phyloP scores from a whole-genome alignment of 208 protist genomes.

The Wallacemonas rigidus region DNA sequence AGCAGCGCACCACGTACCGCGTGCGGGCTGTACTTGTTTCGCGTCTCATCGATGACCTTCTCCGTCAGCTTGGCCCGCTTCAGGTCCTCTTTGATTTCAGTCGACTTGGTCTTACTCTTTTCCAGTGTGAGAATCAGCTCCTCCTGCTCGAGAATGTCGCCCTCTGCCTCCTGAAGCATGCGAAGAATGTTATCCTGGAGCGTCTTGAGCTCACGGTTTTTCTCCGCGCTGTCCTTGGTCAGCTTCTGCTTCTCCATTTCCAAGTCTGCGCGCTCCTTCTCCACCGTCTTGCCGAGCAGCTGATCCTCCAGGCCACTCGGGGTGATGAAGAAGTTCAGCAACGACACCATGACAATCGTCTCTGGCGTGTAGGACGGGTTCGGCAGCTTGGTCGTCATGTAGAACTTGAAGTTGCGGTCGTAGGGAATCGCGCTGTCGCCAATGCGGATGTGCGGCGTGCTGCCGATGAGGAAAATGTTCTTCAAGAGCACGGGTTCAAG shows the following conservation, averaged over 20 bases:
- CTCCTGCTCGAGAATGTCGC: slow-evolving; percentile 97
- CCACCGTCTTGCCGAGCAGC: slow-evolving; percentile 96
- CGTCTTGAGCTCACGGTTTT: slow-evolving; percentile 95
- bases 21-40: slow-evolving; percentile 95
- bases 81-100: slow-evolving; percentile 94
- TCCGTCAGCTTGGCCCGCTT: slow-evolving; percentile 94
- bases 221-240: slow-evolving; percentile 93
- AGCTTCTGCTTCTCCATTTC: slow-evolving; percentile 96
- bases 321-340: slow-evolving; percentile 99
- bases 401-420: slow-evolving; percentile 95
- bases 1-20: slow-evolving; percentile 94
- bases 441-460: slow-evolving; percentile 95
- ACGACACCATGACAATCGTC: slow-evolving; percentile 95
- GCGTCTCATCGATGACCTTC: slow-evolving; percentile 95
- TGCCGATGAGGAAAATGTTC: slow-evolving; percentile 95
- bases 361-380: slow-evolving; percentile 98
- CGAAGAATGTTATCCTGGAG: slow-evolving; percentile 96
- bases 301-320: slow-evolving; percentile 97
- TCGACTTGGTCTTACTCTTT: slow-evolving; percentile 95
- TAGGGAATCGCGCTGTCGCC: slow-evolving; percentile 97
- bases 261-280: slow-evolving; percentile 97
- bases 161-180: slow-evolving; percentile 94
- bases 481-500: slow-evolving; percentile 96
- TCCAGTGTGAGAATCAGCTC: slow-evolving; percentile 96
- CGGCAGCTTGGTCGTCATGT: slow-evolving; percentile 97